Evolutionary conservation across 2,329 filamentous ascomycete genomes (phyloP).

Genomic region (Fusarium duplospermum): DNA sequence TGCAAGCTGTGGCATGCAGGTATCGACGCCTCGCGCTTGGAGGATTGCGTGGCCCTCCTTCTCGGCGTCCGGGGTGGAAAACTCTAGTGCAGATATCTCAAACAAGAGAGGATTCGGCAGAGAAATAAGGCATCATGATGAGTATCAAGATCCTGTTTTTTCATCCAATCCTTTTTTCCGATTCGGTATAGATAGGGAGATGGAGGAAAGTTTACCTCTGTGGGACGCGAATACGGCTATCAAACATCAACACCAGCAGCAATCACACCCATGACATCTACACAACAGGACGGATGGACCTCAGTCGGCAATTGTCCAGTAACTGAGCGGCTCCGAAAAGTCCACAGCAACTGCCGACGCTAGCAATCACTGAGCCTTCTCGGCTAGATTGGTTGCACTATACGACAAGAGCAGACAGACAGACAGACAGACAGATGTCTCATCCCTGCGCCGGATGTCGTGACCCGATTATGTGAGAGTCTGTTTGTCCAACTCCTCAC

Average conservation of each 20-base stretch:
- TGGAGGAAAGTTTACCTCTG: not conserved
- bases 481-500: not conserved
- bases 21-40: slow-evolving; percentile 20
- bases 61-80: not conserved
- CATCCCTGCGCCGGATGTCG: not conserved
- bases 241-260: not conserved
- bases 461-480: slow-evolving; percentile 25
- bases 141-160: not conserved
- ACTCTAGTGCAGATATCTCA: not conserved
- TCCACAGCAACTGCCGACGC: not conserved
- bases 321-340: not conserved
- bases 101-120: not conserved
- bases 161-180: not conserved
- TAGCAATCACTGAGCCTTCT: not conserved
- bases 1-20: slow-evolving; percentile 13
- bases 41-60: slow-evolving; percentile 36
- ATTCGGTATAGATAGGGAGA: not conserved
- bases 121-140: not conserved
- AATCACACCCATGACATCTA: not conserved
- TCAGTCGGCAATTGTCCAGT: not conserved
- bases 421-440: not conserved
- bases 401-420: not conserved
- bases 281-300: not conserved
- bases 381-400: not conserved
- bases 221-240: not conserved